Conservation (phyloP, 2,329 filamentous ascomycete species). For the Xylariaceae sp. region DNA sequence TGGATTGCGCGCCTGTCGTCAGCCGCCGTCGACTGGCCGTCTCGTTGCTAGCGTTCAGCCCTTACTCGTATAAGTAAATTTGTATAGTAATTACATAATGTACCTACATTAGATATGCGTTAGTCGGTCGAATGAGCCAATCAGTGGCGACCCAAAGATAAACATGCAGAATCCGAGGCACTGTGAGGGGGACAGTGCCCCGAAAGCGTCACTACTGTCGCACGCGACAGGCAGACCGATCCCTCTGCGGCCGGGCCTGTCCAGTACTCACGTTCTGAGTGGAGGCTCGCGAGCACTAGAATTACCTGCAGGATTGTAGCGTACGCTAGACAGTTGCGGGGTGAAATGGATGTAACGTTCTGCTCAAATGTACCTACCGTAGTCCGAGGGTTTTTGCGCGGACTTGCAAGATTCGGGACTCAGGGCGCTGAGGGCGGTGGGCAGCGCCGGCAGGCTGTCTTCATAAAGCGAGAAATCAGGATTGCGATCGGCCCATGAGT, state of each 20-base stretch:
- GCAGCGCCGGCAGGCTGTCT: background rate
- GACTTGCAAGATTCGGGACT: background rate
- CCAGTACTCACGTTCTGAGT: background rate
- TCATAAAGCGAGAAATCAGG: too few species aligned
- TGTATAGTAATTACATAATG: background rate
- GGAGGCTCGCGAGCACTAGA: background rate
- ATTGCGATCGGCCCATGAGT: background rate
- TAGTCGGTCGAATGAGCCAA: constrained; percentile 21
- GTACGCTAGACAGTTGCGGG: background rate
- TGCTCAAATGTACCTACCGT: background rate
- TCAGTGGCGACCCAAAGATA: constrained; percentile 28
- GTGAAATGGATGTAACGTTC: background rate
- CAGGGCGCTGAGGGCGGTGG: background rate
- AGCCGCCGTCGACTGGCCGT: background rate
- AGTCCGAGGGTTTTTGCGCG: background rate
- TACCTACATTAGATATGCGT: constrained; percentile 2
- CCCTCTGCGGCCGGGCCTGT: too few species aligned
- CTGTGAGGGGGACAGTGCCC: constrained; percentile 28
- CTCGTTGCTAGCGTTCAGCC: constrained; percentile 3
- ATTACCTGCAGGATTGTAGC: background rate
- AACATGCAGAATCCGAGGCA: constrained; percentile 28
- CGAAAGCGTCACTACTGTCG: constrained; percentile 9
- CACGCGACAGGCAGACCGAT: constrained; percentile 7
- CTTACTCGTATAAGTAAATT: constrained; percentile 10
- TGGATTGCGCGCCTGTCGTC: background rate